Evolutionary conservation across 176 grass and related monocot species (phyloP).

Genomic region (Raddia guianensis): DNA sequence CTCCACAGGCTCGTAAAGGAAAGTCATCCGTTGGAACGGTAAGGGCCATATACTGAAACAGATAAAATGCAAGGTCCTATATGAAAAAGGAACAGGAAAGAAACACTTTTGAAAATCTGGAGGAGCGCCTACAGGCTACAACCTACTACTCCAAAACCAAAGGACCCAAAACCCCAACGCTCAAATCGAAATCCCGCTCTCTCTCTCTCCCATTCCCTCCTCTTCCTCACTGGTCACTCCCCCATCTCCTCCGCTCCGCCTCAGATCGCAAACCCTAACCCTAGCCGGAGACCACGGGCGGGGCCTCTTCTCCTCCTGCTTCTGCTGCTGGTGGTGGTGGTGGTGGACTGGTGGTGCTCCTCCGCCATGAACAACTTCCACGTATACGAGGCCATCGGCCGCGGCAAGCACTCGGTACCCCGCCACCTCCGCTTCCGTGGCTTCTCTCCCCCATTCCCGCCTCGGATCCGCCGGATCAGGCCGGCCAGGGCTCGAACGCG

Average conservation of each 20-base stretch:
- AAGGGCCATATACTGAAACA: neutral
- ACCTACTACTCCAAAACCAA: neutral
- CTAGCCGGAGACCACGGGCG: conserved; percentile 28
- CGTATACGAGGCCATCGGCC: conserved; percentile 96
- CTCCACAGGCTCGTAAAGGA: no score
- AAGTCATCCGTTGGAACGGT: neutral
- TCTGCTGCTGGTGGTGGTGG: neutral
- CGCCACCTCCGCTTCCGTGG: neutral
- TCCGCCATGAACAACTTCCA: conserved; percentile 95
- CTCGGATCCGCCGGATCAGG: conserved; percentile 12
- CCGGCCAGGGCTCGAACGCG: conserved; percentile 1
- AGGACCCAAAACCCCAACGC: conserved; percentile 36
- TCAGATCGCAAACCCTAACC: conserved; percentile 40
- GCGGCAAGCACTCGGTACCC: conserved; percentile 89
- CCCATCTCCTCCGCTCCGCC: conserved; percentile 27
- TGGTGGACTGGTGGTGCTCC: neutral
- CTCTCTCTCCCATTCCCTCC: conserved; percentile 5
- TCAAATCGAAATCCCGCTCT: conserved; percentile 51
- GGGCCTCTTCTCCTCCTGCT: conserved; percentile 17
- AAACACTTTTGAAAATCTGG: conserved; percentile 26
- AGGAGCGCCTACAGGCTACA: conserved; percentile 31
- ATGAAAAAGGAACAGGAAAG: neutral
- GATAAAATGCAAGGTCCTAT: neutral
- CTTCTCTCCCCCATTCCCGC: conserved; percentile 1
- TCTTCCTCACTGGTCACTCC: neutral